These are phyloP conservation scores for Cyberlindnera sargentensis DNA, from an alignment of 805 yeast species.

Conservation along the genomic window DNA sequence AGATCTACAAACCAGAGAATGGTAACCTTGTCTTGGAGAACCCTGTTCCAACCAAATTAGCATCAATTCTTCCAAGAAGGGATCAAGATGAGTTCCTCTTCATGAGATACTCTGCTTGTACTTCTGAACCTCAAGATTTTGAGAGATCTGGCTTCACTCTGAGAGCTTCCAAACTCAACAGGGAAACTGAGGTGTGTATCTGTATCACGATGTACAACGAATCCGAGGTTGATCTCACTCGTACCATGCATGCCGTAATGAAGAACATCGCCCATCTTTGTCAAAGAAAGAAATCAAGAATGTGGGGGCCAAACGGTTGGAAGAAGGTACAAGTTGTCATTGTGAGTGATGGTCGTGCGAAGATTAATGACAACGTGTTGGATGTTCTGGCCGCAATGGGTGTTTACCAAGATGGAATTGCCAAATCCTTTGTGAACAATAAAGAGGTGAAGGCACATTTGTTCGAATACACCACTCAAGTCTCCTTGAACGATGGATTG, in stretches of 20 bases:
- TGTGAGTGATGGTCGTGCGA: conserved; percentile 91
- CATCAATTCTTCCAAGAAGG: conserved; percentile 76
- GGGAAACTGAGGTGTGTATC: conserved; percentile 87
- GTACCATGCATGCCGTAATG: conserved; percentile 94
- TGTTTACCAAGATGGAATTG: conserved; percentile 94
- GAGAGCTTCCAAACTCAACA: conserved; percentile 76
- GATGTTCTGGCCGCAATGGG: conserved; percentile 93
- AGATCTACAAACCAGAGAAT: conserved; percentile 61
- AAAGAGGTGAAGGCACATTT: conserved; percentile 89
- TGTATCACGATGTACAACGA: conserved; percentile 98
- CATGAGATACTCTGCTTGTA: conserved; percentile 97
- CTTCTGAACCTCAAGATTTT: conserved; percentile 86
- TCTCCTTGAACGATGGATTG: conserved; percentile 82
- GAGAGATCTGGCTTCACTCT: conserved; percentile 74
- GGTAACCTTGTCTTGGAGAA: conserved; percentile 89
- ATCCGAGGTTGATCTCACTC: conserved; percentile 79
- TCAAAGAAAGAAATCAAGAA: conserved; percentile 69
- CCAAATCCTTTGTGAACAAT: conserved; percentile 88
- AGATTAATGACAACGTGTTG: conserved; percentile 75
- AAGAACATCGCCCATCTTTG: conserved; percentile 84
- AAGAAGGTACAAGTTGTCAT: conserved; percentile 89
- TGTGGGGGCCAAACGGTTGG: conserved; percentile 98
- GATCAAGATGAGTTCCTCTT: conserved; percentile 90
- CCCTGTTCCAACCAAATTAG: conserved; percentile 86
- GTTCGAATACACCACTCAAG: conserved; percentile 94